Conservation (phyloP, 805 yeast genomes). For the Ogataea paraovalis region DNA sequence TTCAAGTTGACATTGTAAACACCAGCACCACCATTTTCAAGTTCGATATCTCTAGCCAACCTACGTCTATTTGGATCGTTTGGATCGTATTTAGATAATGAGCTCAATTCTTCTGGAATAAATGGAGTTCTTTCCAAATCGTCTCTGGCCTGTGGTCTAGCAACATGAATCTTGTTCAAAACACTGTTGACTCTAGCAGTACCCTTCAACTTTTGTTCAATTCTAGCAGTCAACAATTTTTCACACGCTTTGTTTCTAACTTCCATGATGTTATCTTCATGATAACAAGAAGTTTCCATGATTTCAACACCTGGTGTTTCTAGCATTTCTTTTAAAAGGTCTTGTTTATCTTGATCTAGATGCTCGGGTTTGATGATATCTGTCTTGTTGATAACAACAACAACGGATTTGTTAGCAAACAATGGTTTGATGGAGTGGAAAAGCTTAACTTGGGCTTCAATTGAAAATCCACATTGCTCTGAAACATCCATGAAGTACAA, state of each 20-base stretch:
- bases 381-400: slow-evolving; percentile 92
- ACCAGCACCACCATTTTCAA: slow-evolving; percentile 98
- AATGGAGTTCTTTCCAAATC: slow-evolving; percentile 72
- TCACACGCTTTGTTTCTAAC: slow-evolving; percentile 98
- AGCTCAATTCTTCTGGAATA: slow-evolving; percentile 74
- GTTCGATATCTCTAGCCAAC: slow-evolving; percentile 86
- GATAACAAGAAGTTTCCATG: slow-evolving; percentile 88
- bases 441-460: slow-evolving; percentile 95
- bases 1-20: slow-evolving; percentile 91
- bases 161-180: slow-evolving; percentile 92
- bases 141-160: slow-evolving; percentile 86
- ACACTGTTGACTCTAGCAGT: slow-evolving; percentile 84
- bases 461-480: slow-evolving; percentile 98
- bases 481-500: slow-evolving; percentile 97
- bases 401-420: slow-evolving; percentile 93
- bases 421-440: slow-evolving; percentile 96
- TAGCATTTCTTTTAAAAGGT: slow-evolving; percentile 59
- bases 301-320: slow-evolving; percentile 81
- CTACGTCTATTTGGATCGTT: slow-evolving; percentile 78
- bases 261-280: slow-evolving; percentile 91
- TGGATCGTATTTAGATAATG: slow-evolving; percentile 62
- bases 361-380: slow-evolving; percentile 88
- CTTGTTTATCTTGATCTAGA: slow-evolving; percentile 70
- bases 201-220: slow-evolving; percentile 94
- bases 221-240: slow-evolving; percentile 88